phyloP scores from a whole-genome alignment of 495 filamentous ascomycete species.

The Xylaria bambusicola region DNA sequence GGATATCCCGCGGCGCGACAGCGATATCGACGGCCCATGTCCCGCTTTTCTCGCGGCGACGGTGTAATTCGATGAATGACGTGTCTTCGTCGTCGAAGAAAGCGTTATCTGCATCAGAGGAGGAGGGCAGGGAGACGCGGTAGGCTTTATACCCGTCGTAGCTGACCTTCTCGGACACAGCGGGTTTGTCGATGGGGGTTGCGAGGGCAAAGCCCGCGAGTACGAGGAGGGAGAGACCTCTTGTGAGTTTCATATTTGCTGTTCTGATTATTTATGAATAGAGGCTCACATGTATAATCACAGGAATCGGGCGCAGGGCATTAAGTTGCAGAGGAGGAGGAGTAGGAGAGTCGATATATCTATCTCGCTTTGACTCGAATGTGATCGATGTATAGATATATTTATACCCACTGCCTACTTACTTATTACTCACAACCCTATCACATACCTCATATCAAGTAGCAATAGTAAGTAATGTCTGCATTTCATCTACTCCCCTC shows the following conservation, averaged over 20 bases:
- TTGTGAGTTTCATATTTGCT: neutral
- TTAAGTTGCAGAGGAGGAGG: no score
- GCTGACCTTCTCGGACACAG: conserved; percentile 23
- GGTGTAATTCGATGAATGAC: conserved; percentile 27
- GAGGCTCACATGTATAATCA: no score
- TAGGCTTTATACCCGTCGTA: conserved; percentile 46
- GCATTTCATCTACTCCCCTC: no score
- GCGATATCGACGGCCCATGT: conserved; percentile 39
- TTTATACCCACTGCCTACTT: no score
- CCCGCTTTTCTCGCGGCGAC: conserved; percentile 3
- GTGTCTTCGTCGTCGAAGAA: conserved; percentile 20
- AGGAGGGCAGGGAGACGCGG: conserved; percentile 21
- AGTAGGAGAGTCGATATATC: no score
- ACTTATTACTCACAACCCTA: neutral
- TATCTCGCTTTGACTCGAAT: neutral
- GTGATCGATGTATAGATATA: no score
- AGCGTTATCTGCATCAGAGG: conserved; percentile 14
- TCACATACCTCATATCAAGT: neutral
- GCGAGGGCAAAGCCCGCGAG: neutral
- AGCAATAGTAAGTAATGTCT: no score
- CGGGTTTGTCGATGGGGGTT: neutral
- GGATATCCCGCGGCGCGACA: conserved; percentile 39
- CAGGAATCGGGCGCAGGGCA: no score
- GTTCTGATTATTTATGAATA: neutral
- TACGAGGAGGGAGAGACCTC: conserved; percentile 8